Evolutionary conservation across 106 monocot species (phyloP).

Genomic region (Agapanthus africanus): DNA sequence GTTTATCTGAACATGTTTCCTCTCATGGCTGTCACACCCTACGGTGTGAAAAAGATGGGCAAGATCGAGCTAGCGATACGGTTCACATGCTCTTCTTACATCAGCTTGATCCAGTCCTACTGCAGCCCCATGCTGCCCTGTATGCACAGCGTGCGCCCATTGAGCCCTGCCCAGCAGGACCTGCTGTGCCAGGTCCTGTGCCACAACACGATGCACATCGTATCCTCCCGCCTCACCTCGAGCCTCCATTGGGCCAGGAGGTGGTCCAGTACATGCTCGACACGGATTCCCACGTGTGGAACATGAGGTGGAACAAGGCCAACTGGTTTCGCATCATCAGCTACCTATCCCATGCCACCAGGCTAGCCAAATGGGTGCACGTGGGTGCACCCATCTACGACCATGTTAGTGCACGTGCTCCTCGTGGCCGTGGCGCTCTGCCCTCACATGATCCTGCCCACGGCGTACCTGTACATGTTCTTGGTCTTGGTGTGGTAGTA

Average conservation of each 20-base stretch:
- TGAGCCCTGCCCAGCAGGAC: constrained; percentile 72
- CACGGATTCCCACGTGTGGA: constrained; percentile 67
- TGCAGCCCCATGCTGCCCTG: constrained; percentile 62
- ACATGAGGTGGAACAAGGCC: constrained; percentile 79
- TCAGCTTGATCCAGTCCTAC: constrained; percentile 74
- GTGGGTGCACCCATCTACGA: constrained; percentile 53
- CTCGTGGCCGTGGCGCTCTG: constrained; percentile 46
- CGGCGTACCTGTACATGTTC: constrained; percentile 50
- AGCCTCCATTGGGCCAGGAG: constrained; percentile 75
- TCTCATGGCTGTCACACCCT: constrained; percentile 48
- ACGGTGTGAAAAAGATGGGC: constrained; percentile 81
- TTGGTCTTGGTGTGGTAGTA: constrained; percentile 50
- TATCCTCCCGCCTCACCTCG: constrained; percentile 57
- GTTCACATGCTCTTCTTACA: constrained; percentile 64
- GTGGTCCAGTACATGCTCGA: constrained; percentile 85
- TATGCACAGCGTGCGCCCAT: constrained; percentile 83
- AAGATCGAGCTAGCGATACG: constrained; percentile 76
- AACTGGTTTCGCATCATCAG: constrained; percentile 69
- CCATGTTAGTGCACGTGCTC: constrained; percentile 59
- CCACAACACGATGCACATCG: constrained; percentile 64
- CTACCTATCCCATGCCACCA: constrained; percentile 37
- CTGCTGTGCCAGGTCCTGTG: constrained; percentile 33
- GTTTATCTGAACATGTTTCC: constrained; percentile 55
- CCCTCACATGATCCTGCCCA: constrained; percentile 55
- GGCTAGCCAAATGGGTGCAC: constrained; percentile 46